A percentile compares a stretch with the other conserved stretches of the same genome.
phyloP scores from a whole-genome alignment of 2,329 filamentous ascomycete genomes.

The Nemania diffusa region DNA sequence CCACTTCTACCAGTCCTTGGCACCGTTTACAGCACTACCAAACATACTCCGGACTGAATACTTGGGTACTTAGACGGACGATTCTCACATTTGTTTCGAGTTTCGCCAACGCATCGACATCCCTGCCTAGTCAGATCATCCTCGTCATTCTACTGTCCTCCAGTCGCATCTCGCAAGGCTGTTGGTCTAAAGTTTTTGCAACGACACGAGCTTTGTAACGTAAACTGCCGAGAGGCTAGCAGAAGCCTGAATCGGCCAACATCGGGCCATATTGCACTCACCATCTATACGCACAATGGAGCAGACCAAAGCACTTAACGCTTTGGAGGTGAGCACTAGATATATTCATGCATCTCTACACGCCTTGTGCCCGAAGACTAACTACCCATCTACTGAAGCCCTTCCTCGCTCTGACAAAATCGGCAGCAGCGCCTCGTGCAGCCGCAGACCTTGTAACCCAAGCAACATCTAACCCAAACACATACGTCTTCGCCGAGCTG shows the following conservation, averaged over 20 bases:
- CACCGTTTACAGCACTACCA: background rate
- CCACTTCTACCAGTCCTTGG: background rate
- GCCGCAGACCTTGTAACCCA: constrained; percentile 86
- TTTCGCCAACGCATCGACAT: constrained; percentile 3
- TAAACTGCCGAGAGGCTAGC: constrained; percentile 26
- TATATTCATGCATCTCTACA: background rate
- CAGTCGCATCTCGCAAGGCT: constrained; percentile 32
- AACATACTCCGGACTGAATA: background rate
- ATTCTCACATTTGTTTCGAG: constrained; percentile 4
- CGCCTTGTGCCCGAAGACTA: constrained; percentile 6
- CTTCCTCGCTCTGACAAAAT: constrained; percentile 89
- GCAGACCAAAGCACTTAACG: constrained; percentile 74
- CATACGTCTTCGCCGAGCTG: constrained; percentile 95
- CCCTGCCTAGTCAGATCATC: constrained; percentile 5
- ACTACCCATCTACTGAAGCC: constrained; percentile 63
- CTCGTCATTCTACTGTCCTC: constrained; percentile 6
- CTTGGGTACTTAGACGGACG: background rate
- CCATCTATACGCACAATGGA: constrained; percentile 65
- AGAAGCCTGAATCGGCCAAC: background rate
- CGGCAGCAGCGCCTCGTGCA: constrained; percentile 83
- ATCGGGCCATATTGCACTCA: constrained; percentile 14
- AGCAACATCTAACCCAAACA: constrained; percentile 89
- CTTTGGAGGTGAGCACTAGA: constrained; percentile 63
- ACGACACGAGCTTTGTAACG: constrained; percentile 19
- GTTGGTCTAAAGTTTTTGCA: constrained; percentile 33